Evolutionary conservation across 2,329 filamentous ascomycete genomes (phyloP), one percentile per base, ranked within the genome.

Genomic region (Beauveria brongniartii): DNA sequence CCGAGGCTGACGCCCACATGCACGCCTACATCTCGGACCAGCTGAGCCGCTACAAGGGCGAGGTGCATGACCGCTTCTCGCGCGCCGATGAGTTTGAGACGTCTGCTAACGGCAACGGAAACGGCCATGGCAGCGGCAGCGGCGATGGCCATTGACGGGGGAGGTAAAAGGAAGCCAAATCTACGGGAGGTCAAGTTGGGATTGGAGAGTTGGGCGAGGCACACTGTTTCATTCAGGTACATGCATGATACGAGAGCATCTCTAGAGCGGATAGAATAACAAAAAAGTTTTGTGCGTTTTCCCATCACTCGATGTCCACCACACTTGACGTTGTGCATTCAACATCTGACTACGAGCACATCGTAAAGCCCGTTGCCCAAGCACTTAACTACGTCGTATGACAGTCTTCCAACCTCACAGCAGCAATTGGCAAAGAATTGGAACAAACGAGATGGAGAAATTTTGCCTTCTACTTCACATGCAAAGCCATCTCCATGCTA

Each of bases 21-120:
- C 87, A 90, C 63, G 82, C 85, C 65, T 96, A 96, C 72, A 89
- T 97, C 61, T 86, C 83, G 34, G 88, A 92, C 64, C 89, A 96
- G 75, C 79, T 97, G 62, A 82, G 88, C 72, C 80, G 87, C 61
- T 87, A 94, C 68, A 86, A 69, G 64, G 69, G 70, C 26, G 70
- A 72, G 22, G 67, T 66, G 56, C 55, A 61, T 16, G 65, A 63
- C 30, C 67, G 64, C 48, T 69, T 68, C 26, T 69, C 64, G 18
- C 67, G 72, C 12, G 76, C 72, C 12, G 79, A 82, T 43, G 80
- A 82, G 67, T 75, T 77, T 64, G 80, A 82, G 69, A 73, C 78
- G 10, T 73, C 72, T 61, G 71, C 72, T 26, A 69, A 63, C 16
- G 50, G 50, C 8, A 60, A 50, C 12, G 34, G 34, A 5, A 37